Evolutionary conservation across 2,329 filamentous ascomycete genomes (phyloP).

Genomic region (Sarocladiaceae sp.): DNA sequence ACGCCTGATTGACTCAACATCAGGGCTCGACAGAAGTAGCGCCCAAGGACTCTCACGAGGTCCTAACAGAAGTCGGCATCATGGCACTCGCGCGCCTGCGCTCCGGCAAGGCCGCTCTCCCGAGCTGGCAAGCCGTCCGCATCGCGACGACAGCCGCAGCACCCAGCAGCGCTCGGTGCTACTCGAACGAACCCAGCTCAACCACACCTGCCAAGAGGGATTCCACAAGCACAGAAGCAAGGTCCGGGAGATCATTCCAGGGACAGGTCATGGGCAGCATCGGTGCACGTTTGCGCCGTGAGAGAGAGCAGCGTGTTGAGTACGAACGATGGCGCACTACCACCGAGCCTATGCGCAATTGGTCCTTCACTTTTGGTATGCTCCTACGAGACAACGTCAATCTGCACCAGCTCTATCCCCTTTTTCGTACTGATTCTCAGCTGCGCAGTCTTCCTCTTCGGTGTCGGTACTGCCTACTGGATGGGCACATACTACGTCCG

Average conservation of each 20-base stretch:
- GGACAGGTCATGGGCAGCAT: constrained; percentile 57
- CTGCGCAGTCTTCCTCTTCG: constrained; percentile 42
- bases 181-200: constrained; percentile 29
- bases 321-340: constrained; percentile 37
- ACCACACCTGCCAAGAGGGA: constrained; percentile 16
- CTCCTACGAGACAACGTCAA: neutral
- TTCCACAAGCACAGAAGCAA: constrained; percentile 22
- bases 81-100: constrained; percentile 14
- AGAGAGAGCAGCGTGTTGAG: constrained; percentile 46
- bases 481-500: constrained; percentile 50
- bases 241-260: constrained; percentile 40
- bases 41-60: too few relatives aligned
- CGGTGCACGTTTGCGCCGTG: constrained; percentile 45
- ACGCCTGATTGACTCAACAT: too few relatives aligned
- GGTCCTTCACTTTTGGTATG: constrained; percentile 50
- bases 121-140: constrained; percentile 10
- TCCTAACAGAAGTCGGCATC: neutral
- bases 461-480: constrained; percentile 49
- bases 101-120: constrained; percentile 13
- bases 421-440: constrained; percentile 9
- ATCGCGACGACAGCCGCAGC: neutral
- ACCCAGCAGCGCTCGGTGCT: constrained; percentile 20
- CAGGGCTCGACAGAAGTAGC: too few relatives aligned
- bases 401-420: too few relatives aligned
- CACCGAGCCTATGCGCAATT: constrained; percentile 37